Conservation (phyloP, 495 filamentous ascomycete genomes). For the Neurospora cerealis region DNA sequence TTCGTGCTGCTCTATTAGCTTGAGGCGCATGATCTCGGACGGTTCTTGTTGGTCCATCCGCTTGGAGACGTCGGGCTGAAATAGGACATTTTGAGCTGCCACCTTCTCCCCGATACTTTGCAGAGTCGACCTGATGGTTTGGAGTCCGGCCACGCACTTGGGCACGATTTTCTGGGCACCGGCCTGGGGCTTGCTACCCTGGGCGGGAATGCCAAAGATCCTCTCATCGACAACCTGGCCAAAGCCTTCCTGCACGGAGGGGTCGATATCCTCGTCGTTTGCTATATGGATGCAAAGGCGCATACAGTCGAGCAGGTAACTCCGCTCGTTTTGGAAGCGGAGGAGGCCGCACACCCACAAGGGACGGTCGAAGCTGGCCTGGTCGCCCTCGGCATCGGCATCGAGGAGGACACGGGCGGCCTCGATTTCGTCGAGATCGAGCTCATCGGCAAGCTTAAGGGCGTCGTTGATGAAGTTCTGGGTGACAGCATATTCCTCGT, state of each 20-base stretch:
- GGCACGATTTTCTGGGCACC: slow-evolving; percentile 40
- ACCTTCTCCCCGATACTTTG: slow-evolving; percentile 59
- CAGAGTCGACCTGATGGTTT: slow-evolving; percentile 61
- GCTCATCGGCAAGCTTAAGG: slow-evolving; percentile 69
- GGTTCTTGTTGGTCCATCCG: slow-evolving; percentile 62
- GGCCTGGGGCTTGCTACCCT: slow-evolving; percentile 8
- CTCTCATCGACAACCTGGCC: slow-evolving; percentile 26
- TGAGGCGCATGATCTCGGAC: slow-evolving; percentile 59
- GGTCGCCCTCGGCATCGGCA: slow-evolving; percentile 55
- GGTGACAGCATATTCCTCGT: slow-evolving; percentile 72
- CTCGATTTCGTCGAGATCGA: slow-evolving; percentile 82
- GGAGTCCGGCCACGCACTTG: slow-evolving; percentile 65
- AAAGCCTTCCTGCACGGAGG: slow-evolving; percentile 28
- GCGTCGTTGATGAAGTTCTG: slow-evolving; percentile 73
- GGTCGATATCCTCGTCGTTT: slow-evolving; percentile 39
- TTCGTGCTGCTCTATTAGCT: slow-evolving; percentile 79
- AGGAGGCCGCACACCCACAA: slow-evolving; percentile 65
- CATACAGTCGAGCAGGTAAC: slow-evolving; percentile 71
- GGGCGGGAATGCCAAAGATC: slow-evolving; percentile 25
- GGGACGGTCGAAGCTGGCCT: slow-evolving; percentile 54
- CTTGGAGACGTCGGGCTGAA: slow-evolving; percentile 44
- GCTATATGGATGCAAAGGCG: slow-evolving; percentile 61
- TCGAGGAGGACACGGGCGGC: slow-evolving; percentile 64
- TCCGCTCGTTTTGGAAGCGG: slow-evolving; percentile 71
- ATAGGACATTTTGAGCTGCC: slow-evolving; percentile 59